Base-by-base conservation (phyloP, 2,329 filamentous ascomycete species). In the Chaetomium sp. region DNA sequence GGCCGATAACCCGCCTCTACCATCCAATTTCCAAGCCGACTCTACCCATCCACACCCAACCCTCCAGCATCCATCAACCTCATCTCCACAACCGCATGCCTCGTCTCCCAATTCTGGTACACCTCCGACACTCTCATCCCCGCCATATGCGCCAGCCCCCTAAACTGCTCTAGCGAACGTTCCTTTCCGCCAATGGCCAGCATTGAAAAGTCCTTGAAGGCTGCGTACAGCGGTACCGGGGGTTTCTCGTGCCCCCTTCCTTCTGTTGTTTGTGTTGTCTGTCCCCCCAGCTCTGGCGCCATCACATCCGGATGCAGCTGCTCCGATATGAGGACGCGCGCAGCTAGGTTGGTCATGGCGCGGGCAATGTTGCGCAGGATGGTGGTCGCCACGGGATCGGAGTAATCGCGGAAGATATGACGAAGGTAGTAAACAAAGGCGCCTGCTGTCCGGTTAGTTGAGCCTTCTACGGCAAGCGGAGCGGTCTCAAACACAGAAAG, bases 371-470 rank as follows among this genome's bases (percentile, higher is more conserved):
- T 65, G 37, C 42, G 38, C 32, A 66, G 57, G 35, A 64, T 62
- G n/a, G 48, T 55, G 33, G 35, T 49, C 2, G 54, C 52, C 1
- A 62, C 62, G 0, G 60, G 60, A 49, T 71, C 69, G 5, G 65
- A 64, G 54, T 68, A 71, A 49, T 70, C 64, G 51, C 70, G 69
- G 33, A 69, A 56, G 43, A 67, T 64, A 41, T 69, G 68, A n/a
- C 67, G 65, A 41, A 71, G 60, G 59, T 67, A 67, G 55, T 71
- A 71, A 14, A 67, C 54, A 8, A 65, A 58, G 4, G 68, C 68
- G 12, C 66, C 66, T 68, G 47, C 2, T 40, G 2, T 12, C 37
- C 37, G 37, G 12, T 40, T 40, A 40, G 37, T 27, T 5, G 9
- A 34, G 35, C 33, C 11, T 38, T 38, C 45, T 41, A 44, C 7